Evolutionary conservation across 1,284 basidiomycete species (phyloP).

Genomic region (Cutaneotrichosporon cavernicola): DNA sequence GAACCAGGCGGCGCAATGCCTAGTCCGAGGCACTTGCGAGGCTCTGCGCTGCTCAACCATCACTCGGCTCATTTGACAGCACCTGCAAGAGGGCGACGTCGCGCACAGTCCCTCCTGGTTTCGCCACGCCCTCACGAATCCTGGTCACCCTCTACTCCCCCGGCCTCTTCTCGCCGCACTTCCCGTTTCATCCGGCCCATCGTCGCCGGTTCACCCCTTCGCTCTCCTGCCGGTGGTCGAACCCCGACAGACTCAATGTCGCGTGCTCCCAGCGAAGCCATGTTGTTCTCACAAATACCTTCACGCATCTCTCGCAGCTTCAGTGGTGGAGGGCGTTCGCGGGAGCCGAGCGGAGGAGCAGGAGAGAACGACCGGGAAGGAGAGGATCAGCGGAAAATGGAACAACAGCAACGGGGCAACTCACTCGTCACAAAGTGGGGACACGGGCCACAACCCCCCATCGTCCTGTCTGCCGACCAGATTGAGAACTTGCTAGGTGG

Average conservation of each 20-base stretch:
- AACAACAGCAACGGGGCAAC: constrained; percentile 7
- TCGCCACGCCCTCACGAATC: constrained; percentile 10
- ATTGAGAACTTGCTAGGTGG: constrained; percentile 38
- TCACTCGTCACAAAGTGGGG: constrained; percentile 40
- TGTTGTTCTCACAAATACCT: neutral
- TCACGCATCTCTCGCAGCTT: neutral
- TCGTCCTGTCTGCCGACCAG: constrained; percentile 39
- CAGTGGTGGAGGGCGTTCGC: neutral
- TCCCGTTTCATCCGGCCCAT: constrained; percentile 8
- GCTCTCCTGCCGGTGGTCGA: constrained; percentile 2
- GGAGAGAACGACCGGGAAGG: constrained; percentile 9
- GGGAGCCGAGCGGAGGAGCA: neutral
- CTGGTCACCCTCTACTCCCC: constrained; percentile 1
- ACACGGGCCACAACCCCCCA: constrained; percentile 26
- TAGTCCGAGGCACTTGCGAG: neutral
- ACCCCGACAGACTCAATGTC: neutral
- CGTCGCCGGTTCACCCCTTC: constrained; percentile 9
- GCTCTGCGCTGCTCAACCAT: constrained; percentile 6
- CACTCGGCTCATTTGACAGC: constrained; percentile 1
- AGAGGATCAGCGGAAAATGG: constrained; percentile 2
- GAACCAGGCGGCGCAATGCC: neutral
- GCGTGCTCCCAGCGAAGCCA: constrained; percentile 3
- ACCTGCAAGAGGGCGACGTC: constrained; percentile 21
- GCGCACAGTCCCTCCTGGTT: constrained; percentile 31
- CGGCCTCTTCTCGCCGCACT: constrained; percentile 14